These are phyloP conservation scores for Fraxinus baroniana DNA, from an alignment of 305 asterid species.

Conservation along the genomic window DNA sequence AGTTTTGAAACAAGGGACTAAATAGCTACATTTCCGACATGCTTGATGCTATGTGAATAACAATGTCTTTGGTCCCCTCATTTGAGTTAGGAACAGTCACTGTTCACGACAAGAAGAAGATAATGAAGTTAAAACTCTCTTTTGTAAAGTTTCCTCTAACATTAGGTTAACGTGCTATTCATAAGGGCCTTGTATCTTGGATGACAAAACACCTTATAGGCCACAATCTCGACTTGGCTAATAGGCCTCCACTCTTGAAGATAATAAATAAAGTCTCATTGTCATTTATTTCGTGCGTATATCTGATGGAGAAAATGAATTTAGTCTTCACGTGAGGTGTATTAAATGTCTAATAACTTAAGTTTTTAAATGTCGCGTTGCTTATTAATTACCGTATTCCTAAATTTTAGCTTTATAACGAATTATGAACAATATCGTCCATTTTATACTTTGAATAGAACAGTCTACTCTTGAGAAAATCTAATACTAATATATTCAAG, in stretches of 20 bases:
- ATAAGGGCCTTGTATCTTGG: background rate
- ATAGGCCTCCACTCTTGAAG: background rate
- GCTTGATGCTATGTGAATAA: slow-evolving; percentile 29
- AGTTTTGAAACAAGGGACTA: slow-evolving; percentile 24
- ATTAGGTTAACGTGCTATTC: background rate
- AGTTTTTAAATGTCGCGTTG: no score
- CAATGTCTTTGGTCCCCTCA: slow-evolving; percentile 55
- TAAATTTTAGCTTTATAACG: background rate
- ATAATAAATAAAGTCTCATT: background rate
- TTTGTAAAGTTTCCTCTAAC: slow-evolving; percentile 4
- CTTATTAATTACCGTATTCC: no score
- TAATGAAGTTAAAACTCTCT: background rate
- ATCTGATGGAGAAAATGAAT: no score
- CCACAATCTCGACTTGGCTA: background rate
- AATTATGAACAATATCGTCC: background rate
- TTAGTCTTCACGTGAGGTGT: no score
- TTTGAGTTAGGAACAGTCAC: slow-evolving; percentile 22
- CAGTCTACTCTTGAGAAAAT: no score
- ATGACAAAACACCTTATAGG: background rate
- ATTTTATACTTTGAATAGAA: no score
- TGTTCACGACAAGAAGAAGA: slow-evolving; percentile 21
- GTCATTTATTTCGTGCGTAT: background rate
- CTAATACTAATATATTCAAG: no score
- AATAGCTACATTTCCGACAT: slow-evolving; percentile 35
- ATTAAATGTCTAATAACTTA: no score